Evolutionary conservation across 1,139 yeast genomes (phyloP), one percentile per base, ranked within the genome.

Genomic region (Protomyces lactucae-debilis): DNA sequence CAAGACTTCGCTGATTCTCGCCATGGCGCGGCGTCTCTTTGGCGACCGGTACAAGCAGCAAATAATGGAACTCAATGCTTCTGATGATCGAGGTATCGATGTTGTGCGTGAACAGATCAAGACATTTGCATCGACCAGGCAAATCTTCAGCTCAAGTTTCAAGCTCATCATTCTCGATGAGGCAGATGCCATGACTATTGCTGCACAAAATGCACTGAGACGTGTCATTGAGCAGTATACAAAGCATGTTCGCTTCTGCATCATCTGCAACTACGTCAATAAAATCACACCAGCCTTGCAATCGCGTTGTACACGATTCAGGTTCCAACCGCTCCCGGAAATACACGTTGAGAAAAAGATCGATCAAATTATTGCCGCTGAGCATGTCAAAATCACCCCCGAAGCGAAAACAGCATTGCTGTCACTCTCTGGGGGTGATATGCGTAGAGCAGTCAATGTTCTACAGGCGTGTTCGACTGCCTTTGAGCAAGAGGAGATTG

Each of bases 171-270:
- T 95, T 43, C 79, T 95, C 69, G 99, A 95, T 77, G 99, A 95
- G 77, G 99, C 99, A 0, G 99, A 95, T 76, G 96, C 99, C 55
- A 95, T 95, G 99, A 93, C 99, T 1, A 86, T 88, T 67, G 96
- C 88, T 9, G 99, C 99, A 0, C 97, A 95, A 75, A 93, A 93
- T 74, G 97, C 99, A 0, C 79, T 95, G 69, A 83, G 99, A 75
- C 79, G 99, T 72, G 82, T 84, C 71, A 95, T 95, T 75, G 99
- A 95, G 75, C 91, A 89, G 73, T 93, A 90, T 73, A 92, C 99
- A 35, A 88, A 89, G 72, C 92, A 92, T 75, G 92, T 98, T 18
- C 82, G 99, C 69, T 95, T 95, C 76, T 93, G 99, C 77, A 92
- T 95, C 57, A 80, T 95, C 71, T 99, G 99, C 65, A 95, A 95